These are phyloP conservation scores for Aegilops sharonensis DNA, from an alignment of 176 grass and related monocot genomes.

Conservation along the genomic window DNA sequence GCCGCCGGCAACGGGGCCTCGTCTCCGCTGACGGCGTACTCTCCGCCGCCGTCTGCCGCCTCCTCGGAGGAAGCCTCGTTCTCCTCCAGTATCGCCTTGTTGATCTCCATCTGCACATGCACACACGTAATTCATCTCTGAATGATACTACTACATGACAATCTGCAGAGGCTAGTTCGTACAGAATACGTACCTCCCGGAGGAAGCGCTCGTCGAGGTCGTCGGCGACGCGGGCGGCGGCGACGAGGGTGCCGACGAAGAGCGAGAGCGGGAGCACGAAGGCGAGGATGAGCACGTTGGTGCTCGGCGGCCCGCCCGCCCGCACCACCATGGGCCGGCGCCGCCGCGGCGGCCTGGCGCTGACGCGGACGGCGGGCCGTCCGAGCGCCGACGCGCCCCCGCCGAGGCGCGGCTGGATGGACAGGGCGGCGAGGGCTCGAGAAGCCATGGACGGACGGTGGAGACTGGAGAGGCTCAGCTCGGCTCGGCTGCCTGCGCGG, in stretches of 20 bases:
- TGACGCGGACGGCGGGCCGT: not conserved
- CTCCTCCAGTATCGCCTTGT: slow-evolving; percentile 67
- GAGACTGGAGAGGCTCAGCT: not conserved
- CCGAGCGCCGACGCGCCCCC: not conserved
- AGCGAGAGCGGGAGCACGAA: slow-evolving; percentile 87
- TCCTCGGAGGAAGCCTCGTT: slow-evolving; percentile 35
- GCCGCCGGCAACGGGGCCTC: slow-evolving; percentile 1
- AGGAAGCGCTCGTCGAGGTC: slow-evolving; percentile 80
- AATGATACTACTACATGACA: not conserved
- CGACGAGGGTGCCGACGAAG: slow-evolving; percentile 65
- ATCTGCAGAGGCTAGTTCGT: not conserved
- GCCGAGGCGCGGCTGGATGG: not conserved
- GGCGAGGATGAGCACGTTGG: slow-evolving; percentile 67
- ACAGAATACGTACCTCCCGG: slow-evolving; percentile 46
- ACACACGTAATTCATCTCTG: not conserved
- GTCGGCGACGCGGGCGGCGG: slow-evolving; percentile 57
- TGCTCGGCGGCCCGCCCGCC: slow-evolving; percentile 70
- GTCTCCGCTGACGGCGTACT: not conserved
- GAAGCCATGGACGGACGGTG: slow-evolving; percentile 32
- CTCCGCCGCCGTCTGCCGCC: not conserved
- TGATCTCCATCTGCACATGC: slow-evolving; percentile 51
- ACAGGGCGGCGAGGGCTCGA: slow-evolving; percentile 13
- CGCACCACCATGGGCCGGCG: slow-evolving; percentile 38
- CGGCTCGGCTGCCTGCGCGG: not conserved
- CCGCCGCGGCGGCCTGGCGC: not conserved